Evolutionary conservation across 1,284 basidiomycete genomes (phyloP), one percentile per base, ranked within the genome.

Genomic region (Xerocomus minutiporus): DNA sequence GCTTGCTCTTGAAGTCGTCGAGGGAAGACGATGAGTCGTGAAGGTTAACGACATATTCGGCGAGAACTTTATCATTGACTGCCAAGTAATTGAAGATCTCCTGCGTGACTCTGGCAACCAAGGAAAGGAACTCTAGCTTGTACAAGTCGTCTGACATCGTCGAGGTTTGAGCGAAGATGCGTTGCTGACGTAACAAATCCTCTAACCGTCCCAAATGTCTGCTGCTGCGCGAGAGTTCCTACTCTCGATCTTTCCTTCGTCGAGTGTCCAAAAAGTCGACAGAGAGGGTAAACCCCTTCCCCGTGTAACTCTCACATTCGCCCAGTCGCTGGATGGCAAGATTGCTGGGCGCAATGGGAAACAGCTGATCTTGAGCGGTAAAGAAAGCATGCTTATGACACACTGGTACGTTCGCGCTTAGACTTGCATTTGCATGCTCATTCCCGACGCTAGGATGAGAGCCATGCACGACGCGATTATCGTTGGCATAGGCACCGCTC

Each of bases 41-140:
- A 50, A 98, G 81, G 65, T 83, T 77, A 59, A 99, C 95, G 58
- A 98, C 83, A 73, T 97, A 99, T 75, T 99, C 95, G 26, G 96
- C 93, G 34, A 96, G 79, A 11, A 88, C 88, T 67, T 94, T 95
- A 78, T 97, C 94, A 68, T 88, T 90, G 50, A 88, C 74, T 45
- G 81, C 88, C 61, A 81, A 80, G 68, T 96, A 84, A 63, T 96
- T 97, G 72, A 88, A 83, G 50, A 97, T 82, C 71, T 97, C 93
- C 69, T 94, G 90, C 0, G 88, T 88, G 59, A 97, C 89, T 68
- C 90, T 89, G 54, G 88, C 84, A 56, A 95, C 86, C 48, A 97
- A 78, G 42, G 92, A 94, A 48, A 97, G 83, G 55, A 88, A 79
- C 73, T 97, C 94, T 71, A 97, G 87, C 71, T 91, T 85, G 73